Base-by-base conservation (phyloP, 805 yeast species). In the Yamadazyma ubonensis region DNA sequence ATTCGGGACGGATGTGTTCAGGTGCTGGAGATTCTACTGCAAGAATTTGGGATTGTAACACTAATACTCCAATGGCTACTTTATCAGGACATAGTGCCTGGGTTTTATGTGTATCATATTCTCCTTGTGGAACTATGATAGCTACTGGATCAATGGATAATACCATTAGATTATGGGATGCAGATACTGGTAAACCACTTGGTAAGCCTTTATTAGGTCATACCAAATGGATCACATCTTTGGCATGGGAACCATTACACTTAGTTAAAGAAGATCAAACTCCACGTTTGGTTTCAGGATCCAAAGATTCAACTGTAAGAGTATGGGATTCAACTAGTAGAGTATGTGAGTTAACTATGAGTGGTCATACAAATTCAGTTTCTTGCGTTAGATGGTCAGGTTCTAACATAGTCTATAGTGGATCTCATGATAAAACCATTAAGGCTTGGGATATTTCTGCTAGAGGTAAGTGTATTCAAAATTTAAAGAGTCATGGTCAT, bases 371-470 rank as follows among this genome's bases (percentile, higher is more conserved):
- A 22, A 79, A 85, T 36, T 78, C 95, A 0, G 97, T 93, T 2
- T 83, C 96, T 1, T 88, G 97, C 65, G 95, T 90, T n/a, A 89
- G 83, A 60, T 93, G 99, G 99, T 86, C 96, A 42, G 99, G 99
- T 2, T 68, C 79, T 33, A 87, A 89, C 38, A 71, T 83, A 14
- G 72, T 93, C 25, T 93, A 90, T 61, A 79, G 95, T 22, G 90
- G 86, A 1, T 89, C 97, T 6, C 98, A 93, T 56, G 99, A 93
- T 62, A 91, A 90, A 57, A 86, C 96, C 4, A 83, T 93, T 48
- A 84, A 82, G 60, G 86, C 86, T 1, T 93, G 99, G 99, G 91
- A 86, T 54, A 79, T 86, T 4, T 67, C 73, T 29, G 72, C 70
- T 3, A 77, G 76, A 34, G 98, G 97, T 21, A 78, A 76, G 50